A percentile compares a stretch with the other conserved stretches of the same genome.
Conservation (phyloP, 2,329 filamentous ascomycete species). For the Coniochaeta prunicola region DNA sequence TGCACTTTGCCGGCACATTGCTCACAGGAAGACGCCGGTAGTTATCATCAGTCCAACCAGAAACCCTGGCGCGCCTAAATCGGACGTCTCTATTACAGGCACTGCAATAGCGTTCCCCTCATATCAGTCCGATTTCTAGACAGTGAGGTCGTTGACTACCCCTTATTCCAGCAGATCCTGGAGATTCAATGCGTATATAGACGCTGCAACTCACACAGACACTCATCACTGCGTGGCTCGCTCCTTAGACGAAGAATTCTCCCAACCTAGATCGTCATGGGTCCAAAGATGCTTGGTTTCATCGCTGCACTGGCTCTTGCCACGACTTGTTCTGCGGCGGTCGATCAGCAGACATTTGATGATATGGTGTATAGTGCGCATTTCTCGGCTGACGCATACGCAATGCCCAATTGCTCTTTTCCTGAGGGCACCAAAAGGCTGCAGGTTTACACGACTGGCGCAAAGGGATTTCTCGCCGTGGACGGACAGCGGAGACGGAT, state of each 20-base stretch:
- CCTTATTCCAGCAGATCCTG: background rate
- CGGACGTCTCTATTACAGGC: background rate
- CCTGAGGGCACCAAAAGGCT: background rate
- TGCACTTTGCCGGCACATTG: background rate
- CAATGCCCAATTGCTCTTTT: background rate
- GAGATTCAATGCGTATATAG: background rate
- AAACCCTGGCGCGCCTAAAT: background rate
- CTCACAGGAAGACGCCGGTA: background rate
- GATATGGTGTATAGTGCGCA: background rate
- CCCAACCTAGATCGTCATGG: background rate
- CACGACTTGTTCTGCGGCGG: background rate
- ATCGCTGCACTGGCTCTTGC: background rate
- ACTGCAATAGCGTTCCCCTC: background rate
- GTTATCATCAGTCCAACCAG: background rate
- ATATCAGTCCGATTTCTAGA: background rate
- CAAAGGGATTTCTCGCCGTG: background rate
- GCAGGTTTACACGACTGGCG: background rate
- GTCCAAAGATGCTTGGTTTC: background rate
- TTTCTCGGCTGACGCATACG: background rate
- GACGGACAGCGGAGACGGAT: background rate
- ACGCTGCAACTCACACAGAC: background rate
- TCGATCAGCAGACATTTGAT: background rate
- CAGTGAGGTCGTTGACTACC: background rate
- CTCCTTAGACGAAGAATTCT: background rate
- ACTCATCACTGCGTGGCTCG: background rate